Percentiles rank a stretch among this genome's conserved stretches.
Conservation (phyloP, 768 basidiomycete species). For the Naganishia onofrii region DNA sequence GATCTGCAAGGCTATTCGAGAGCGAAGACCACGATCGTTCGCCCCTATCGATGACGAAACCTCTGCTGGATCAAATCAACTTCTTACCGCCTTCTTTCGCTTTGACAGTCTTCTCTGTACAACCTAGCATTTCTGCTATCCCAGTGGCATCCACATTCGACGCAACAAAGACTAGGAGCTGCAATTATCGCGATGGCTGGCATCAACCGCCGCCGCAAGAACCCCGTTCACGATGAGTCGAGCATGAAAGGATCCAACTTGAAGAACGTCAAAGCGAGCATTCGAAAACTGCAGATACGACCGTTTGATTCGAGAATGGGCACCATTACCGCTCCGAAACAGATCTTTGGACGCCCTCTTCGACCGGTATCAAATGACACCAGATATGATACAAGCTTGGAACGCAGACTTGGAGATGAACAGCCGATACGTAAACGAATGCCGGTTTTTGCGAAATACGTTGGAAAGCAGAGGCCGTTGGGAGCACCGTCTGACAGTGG, state of each 20-base stretch:
- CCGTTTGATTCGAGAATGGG: neutral
- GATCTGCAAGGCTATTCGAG: too few relatives aligned
- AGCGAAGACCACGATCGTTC: too few relatives aligned
- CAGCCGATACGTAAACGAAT: neutral
- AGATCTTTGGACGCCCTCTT: neutral
- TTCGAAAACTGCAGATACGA: constrained; percentile 9
- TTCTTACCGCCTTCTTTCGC: too few relatives aligned
- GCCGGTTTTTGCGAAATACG: neutral
- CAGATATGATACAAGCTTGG: neutral
- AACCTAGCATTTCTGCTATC: too few relatives aligned
- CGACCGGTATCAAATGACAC: neutral
- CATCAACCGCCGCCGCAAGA: constrained; percentile 16
- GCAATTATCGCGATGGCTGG: neutral
- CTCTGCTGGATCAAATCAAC: too few relatives aligned
- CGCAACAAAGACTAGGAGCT: too few relatives aligned
- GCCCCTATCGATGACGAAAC: too few relatives aligned
- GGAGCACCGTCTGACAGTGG: neutral
- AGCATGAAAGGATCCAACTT: neutral
- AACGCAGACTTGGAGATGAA: neutral
- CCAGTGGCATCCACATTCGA: too few relatives aligned
- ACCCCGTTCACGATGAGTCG: neutral
- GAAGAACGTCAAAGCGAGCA: neutral
- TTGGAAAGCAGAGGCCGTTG: neutral
- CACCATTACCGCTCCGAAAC: neutral
- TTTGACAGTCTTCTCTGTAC: too few relatives aligned